These are phyloP conservation scores for Phalaenopsis equestris DNA, from an alignment of 106 monocot genomes.

Conservation along the genomic window DNA sequence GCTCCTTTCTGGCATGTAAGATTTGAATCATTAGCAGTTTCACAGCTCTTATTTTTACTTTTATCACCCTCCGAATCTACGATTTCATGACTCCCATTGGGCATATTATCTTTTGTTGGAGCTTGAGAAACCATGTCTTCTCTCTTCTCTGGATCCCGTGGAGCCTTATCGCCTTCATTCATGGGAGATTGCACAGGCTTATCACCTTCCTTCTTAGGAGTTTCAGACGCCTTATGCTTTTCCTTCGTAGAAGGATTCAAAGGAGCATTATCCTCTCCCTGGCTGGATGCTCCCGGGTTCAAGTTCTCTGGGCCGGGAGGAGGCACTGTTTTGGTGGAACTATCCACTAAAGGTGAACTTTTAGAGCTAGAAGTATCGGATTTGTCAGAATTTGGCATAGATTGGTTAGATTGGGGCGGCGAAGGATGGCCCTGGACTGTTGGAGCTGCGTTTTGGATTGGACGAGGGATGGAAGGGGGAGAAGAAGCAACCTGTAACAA, in stretches of 20 bases:
- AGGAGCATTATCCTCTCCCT: background rate
- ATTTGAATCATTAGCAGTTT: background rate
- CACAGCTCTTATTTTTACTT: constrained; percentile 1
- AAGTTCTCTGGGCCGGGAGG: background rate
- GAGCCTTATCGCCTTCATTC: background rate
- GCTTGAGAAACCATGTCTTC: background rate
- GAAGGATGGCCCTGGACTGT: background rate
- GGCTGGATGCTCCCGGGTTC: background rate
- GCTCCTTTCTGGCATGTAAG: background rate
- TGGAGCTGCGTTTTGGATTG: background rate
- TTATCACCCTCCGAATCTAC: background rate
- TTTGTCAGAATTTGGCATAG: background rate
- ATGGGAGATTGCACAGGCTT: background rate
- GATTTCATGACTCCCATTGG: background rate
- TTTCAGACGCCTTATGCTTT: background rate
- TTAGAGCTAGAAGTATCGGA: background rate
- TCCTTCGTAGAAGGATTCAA: background rate
- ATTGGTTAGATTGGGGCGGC: background rate
- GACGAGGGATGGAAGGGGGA: background rate
- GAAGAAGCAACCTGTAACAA: constrained; percentile 1
- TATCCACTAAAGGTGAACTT: background rate
- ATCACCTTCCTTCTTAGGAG: background rate
- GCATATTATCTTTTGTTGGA: background rate
- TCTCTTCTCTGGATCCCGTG: background rate
- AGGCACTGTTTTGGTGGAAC: background rate